Conservation (phyloP, 352 stramenopile species). For the Phytophthora nicotianae region DNA sequence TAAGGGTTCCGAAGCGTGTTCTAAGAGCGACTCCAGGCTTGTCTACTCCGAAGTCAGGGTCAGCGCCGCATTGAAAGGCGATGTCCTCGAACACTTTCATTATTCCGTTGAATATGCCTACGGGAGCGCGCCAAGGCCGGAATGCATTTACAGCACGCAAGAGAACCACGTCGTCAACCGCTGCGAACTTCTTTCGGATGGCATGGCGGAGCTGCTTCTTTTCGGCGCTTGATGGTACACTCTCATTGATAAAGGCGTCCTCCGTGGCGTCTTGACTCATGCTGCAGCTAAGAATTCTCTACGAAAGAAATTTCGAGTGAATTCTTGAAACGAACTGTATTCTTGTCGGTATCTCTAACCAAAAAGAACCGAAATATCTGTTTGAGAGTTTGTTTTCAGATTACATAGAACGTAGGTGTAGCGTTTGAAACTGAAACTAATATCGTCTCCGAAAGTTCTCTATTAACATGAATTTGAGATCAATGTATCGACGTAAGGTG, state of each 20-base stretch:
- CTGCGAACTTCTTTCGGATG: background rate
- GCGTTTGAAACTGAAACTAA: too few relatives aligned
- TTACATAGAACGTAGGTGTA: too few relatives aligned
- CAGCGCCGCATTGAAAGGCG: background rate
- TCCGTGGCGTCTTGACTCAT: too few relatives aligned
- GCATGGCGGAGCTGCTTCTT: background rate
- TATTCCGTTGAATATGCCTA: background rate
- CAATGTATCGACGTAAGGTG: constrained; percentile 48
- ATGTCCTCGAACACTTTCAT: background rate
- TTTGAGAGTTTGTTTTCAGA: too few relatives aligned
- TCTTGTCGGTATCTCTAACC: too few relatives aligned
- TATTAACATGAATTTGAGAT: too few relatives aligned
- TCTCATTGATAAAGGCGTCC: too few relatives aligned
- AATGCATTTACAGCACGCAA: background rate
- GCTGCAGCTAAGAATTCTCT: too few relatives aligned
- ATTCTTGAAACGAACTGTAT: too few relatives aligned
- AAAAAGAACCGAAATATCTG: too few relatives aligned
- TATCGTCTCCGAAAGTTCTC: too few relatives aligned
- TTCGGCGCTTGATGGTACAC: background rate
- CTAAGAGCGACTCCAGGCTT: background rate
- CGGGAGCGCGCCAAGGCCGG: background rate
- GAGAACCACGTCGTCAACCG: background rate
- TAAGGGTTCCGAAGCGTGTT: background rate
- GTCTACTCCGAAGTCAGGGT: background rate
- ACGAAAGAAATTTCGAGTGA: too few relatives aligned